These are phyloP conservation scores for maize (Zea mays) DNA, from an alignment of 176 grass and related monocot species.

Conservation along the genomic window Zm-B73-REFERENCE-NAM-5.0 NC_050097.1:197251001-197251500, in stretches of 20 bases:
- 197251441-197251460: constrained; percentile 39
- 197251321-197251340: constrained; percentile 16
- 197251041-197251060: constrained; percentile 27
- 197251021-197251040: constrained; percentile 8
- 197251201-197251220: constrained; percentile 73
- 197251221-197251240: constrained; percentile 25
- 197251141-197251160: constrained; percentile 97
- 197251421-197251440: constrained; percentile 22
- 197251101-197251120: constrained; percentile 55
- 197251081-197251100: constrained; percentile 42
- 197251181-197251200: constrained; percentile 89
- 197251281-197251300: not conserved
- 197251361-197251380: constrained; percentile 18
- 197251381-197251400: constrained; percentile 17
- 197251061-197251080: constrained; percentile 14
- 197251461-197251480: constrained; percentile 94
- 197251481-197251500: constrained; percentile 97
- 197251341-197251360: not conserved
- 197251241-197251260: not conserved
- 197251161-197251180: constrained; percentile 88
- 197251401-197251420: constrained; percentile 26
- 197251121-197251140: constrained; percentile 81
- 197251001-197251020: constrained; percentile 25
- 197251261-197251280: constrained; percentile 31
- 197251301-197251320: constrained; percentile 19